phyloP scores from a whole-genome alignment of 768 basidiomycete genomes.

The Boletus speciosus region DNA sequence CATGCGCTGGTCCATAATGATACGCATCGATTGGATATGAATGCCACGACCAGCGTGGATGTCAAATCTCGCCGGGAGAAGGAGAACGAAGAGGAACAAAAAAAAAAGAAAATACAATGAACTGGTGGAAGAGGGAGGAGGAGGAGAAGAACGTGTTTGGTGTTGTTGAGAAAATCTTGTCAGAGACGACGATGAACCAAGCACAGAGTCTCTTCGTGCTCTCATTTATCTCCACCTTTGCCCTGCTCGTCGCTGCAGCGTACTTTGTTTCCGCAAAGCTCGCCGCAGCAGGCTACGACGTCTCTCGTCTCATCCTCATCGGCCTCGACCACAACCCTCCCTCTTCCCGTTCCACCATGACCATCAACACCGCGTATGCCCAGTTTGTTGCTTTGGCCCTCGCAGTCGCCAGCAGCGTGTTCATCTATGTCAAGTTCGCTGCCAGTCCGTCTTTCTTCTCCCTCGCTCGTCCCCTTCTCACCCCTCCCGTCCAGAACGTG shows the following conservation, averaged over 20 bases:
- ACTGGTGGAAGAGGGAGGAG: neutral
- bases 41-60: conserved; percentile 37
- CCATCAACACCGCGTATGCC: conserved; percentile 20
- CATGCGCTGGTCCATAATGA: conserved; percentile 29
- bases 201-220: conserved; percentile 53
- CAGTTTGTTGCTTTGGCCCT: conserved; percentile 54
- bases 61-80: conserved; percentile 18
- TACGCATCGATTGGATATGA: conserved; percentile 24
- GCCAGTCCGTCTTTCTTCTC: conserved; percentile 34
- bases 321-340: conserved; percentile 37
- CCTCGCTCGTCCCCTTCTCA: neutral
- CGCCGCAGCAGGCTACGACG: conserved; percentile 51
- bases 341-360: conserved; percentile 7
- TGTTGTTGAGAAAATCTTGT: neutral
- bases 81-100: neutral
- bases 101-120: neutral
- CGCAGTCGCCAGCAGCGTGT: conserved; percentile 44
- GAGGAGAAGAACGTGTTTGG: conserved; percentile 1
- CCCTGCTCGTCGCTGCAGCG: conserved; percentile 44
- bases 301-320: conserved; percentile 58
- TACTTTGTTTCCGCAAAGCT: conserved; percentile 44
- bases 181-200: conserved; percentile 35
- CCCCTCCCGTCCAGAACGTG: conserved; percentile 44
- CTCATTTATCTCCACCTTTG: conserved; percentile 48
- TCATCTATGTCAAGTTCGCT: conserved; percentile 52